Evolutionary conservation across 2,329 filamentous ascomycete genomes (phyloP).

Genomic region (Fusarium sterilihyphosum): DNA sequence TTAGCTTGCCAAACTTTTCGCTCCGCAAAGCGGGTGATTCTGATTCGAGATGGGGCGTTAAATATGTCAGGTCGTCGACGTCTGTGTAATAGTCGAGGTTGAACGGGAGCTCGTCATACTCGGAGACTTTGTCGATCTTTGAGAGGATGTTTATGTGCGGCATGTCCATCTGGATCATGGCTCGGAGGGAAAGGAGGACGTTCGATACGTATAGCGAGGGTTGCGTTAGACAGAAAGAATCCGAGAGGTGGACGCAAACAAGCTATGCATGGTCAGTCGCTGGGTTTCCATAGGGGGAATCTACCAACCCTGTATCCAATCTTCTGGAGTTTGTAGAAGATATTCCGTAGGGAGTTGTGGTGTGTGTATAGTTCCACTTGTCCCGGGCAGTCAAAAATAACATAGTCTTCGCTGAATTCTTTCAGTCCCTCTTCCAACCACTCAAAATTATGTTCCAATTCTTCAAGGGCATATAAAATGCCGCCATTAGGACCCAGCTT

Average conservation of each 20-base stretch:
- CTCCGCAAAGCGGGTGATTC: conserved; percentile 77
- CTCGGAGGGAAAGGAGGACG: conserved; percentile 88
- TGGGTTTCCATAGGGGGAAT: too few relatives aligned
- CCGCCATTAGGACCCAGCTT: conserved; percentile 91
- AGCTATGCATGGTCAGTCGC: conserved; percentile 67
- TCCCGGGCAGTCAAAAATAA: conserved; percentile 95
- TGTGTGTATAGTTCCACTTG: conserved; percentile 98
- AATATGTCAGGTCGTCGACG: conserved; percentile 88
- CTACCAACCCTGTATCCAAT: conserved; percentile 84
- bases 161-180: conserved; percentile 98
- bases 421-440: conserved; percentile 88
- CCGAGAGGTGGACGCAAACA: conserved; percentile 91
- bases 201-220: conserved; percentile 96
- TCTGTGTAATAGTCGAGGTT: conserved; percentile 98
- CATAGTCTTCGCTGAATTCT: conserved; percentile 86
- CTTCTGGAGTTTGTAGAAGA: conserved; percentile 91
- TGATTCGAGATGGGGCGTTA: conserved; percentile 81
- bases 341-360: conserved; percentile 89
- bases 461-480: conserved; percentile 91
- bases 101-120: conserved; percentile 88
- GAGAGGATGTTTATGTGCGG: conserved; percentile 96
- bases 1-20: conserved; percentile 84
- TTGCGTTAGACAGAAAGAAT: conserved; percentile 91
- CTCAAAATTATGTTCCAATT: conserved; percentile 92
- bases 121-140: conserved; percentile 93